Conservation (phyloP, 768 basidiomycete species). For the Neoboletus brunneissimus region DNA sequence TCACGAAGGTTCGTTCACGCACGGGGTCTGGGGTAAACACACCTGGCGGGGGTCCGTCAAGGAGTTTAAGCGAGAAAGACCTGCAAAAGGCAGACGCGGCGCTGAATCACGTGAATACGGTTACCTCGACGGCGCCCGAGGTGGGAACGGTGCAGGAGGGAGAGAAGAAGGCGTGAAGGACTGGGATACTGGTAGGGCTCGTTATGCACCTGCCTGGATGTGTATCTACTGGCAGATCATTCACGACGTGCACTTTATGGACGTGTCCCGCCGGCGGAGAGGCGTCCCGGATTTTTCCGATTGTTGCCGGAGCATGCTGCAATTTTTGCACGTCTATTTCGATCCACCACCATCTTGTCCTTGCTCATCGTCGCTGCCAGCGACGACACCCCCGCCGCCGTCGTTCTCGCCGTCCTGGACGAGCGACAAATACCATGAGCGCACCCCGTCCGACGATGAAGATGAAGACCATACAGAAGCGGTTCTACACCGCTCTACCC, state of each 20-base stretch:
- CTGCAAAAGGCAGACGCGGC: conserved; percentile 85
- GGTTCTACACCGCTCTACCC: conserved; percentile 45
- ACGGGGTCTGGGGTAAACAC: conserved; percentile 80
- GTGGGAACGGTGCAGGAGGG: background rate
- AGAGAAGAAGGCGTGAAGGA: background rate
- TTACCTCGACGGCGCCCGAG: background rate
- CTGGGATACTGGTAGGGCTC: too few relatives aligned
- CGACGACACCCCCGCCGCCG: conserved; percentile 8
- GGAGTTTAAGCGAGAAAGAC: conserved; percentile 85
- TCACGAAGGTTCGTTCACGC: conserved; percentile 86
- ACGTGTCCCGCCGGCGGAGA: too few relatives aligned
- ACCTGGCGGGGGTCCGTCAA: conserved; percentile 77
- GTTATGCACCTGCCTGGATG: conserved; percentile 5
- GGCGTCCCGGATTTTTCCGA: conserved; percentile 21
- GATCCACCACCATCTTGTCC: background rate
- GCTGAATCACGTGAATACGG: conserved; percentile 56
- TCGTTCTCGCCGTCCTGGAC: background rate
- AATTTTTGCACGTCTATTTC: background rate
- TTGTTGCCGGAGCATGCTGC: background rate
- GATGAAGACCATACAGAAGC: conserved; percentile 52
- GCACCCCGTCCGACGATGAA: conserved; percentile 43
- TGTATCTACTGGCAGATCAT: conserved; percentile 16
- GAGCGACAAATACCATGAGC: conserved; percentile 25
- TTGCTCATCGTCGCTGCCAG: conserved; percentile 9
- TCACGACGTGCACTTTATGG: background rate